Percentiles rank a stretch among this genome's conserved stretches.
Evolutionary conservation across 2,329 filamentous ascomycete genomes (phyloP).

Genomic region (Alternaria brassicae): DNA sequence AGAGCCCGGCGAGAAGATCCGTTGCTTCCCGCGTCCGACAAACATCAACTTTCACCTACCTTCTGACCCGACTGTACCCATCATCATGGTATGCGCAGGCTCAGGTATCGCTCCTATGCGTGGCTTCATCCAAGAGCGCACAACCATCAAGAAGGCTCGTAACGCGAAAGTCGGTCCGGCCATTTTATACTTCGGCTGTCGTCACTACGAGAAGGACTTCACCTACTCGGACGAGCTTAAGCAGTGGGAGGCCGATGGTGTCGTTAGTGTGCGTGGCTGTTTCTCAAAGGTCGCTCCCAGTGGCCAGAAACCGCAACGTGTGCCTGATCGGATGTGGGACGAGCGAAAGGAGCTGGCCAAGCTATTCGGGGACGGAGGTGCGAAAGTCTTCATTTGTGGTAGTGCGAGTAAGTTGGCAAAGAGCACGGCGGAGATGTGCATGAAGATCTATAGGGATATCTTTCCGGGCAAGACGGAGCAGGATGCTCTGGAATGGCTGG

Average conservation of each 20-base stretch:
- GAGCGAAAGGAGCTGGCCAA: slow-evolving; percentile 53
- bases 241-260: slow-evolving; percentile 12
- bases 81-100: slow-evolving; percentile 55
- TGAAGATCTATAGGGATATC: slow-evolving; percentile 22
- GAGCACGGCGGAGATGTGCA: slow-evolving; percentile 45
- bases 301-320: slow-evolving; percentile 60
- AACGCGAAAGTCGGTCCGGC: slow-evolving; percentile 61
- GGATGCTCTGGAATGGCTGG: slow-evolving; percentile 6
- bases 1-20: slow-evolving; percentile 12
- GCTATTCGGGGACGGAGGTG: slow-evolving; percentile 53
- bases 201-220: slow-evolving; percentile 61
- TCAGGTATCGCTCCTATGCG: slow-evolving; percentile 43
- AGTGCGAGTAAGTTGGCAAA: slow-evolving; percentile 55
- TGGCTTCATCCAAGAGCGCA: slow-evolving; percentile 46
- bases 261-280: slow-evolving; percentile 12
- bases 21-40: slow-evolving; percentile 13
- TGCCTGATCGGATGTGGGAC: slow-evolving; percentile 58
- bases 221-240: slow-evolving; percentile 66
- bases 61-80: slow-evolving; percentile 47
- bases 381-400: slow-evolving; percentile 70
- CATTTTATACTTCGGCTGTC: slow-evolving; percentile 68
- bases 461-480: slow-evolving; percentile 10
- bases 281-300: slow-evolving; percentile 71
- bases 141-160: slow-evolving; percentile 22
- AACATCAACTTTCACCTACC: slow-evolving; percentile 29